Conservation (phyloP, 768 basidiomycete species). For the Cystofilobasidium capitatum region DNA sequence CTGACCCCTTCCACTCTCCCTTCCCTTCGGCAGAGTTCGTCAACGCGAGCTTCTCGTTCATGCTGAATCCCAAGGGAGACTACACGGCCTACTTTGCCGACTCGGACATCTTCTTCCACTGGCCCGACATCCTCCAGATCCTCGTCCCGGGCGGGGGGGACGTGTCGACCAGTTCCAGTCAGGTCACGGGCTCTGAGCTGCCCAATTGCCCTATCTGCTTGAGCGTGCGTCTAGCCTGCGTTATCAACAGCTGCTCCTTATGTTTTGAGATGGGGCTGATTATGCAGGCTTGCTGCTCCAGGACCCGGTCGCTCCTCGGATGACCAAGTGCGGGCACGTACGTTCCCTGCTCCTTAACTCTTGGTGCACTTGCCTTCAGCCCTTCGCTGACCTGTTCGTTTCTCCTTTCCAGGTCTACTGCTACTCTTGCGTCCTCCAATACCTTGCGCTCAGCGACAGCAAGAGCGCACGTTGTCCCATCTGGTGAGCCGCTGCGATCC, state of each 20-base stretch:
- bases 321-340: constrained; percentile 97
- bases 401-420: constrained; percentile 20
- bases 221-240: constrained; percentile 47
- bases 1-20: constrained; percentile 7
- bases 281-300: neutral
- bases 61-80: constrained; percentile 83
- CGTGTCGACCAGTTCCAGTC: constrained; percentile 35
- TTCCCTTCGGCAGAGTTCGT: constrained; percentile 60
- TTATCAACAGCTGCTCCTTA: constrained; percentile 52
- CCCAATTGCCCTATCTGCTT: constrained; percentile 90
- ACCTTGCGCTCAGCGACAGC: constrained; percentile 65
- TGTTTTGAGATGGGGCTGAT: constrained; percentile 21
- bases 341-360: constrained; percentile 42
- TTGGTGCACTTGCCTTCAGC: neutral
- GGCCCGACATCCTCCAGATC: constrained; percentile 90
- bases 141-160: constrained; percentile 50
- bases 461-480: constrained; percentile 93
- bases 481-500: constrained; percentile 48
- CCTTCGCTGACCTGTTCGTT: neutral
- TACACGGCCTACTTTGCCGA: constrained; percentile 91
- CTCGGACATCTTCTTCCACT: constrained; percentile 94
- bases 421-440: constrained; percentile 50
- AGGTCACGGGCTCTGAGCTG: constrained; percentile 51
- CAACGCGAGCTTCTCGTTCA: constrained; percentile 91
- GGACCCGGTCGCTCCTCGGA: constrained; percentile 35